These are phyloP conservation scores for Angophora floribunda DNA, from an alignment of 345 rosid genomes.

Conservation along the genomic window DNA sequence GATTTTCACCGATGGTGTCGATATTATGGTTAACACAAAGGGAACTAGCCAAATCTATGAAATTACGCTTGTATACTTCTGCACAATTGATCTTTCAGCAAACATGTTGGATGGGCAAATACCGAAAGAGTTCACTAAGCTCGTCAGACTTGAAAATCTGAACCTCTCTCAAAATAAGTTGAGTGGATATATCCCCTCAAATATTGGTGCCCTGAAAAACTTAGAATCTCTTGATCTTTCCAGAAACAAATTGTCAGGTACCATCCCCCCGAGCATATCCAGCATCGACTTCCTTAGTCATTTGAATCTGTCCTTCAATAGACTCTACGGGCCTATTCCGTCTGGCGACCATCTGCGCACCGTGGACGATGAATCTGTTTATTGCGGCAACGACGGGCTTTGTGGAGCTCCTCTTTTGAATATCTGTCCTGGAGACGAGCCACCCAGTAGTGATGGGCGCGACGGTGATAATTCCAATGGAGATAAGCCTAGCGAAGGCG, in stretches of 20 bases:
- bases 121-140: neutral
- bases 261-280: neutral
- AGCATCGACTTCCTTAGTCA: neutral
- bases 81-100: neutral
- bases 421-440: neutral
- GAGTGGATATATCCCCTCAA: neutral
- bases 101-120: neutral
- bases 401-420: neutral
- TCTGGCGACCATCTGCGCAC: neutral
- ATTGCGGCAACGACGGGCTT: neutral
- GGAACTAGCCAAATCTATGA: neutral
- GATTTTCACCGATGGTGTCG: no score
- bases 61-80: fast-evolving
- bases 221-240: neutral
- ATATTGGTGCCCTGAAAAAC: neutral
- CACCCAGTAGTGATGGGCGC: neutral
- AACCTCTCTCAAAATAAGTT: neutral
- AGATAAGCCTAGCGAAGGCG: neutral
- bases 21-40: neutral
- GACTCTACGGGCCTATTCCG: neutral
- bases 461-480: neutral
- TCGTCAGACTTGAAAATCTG: neutral
- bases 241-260: neutral
- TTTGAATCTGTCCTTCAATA: neutral
- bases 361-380: neutral